A percentile compares a stretch with the other conserved stretches of the same genome.
phyloP scores from a whole-genome alignment of 257 asterid genomes.

The Primulina tabacum region DNA sequence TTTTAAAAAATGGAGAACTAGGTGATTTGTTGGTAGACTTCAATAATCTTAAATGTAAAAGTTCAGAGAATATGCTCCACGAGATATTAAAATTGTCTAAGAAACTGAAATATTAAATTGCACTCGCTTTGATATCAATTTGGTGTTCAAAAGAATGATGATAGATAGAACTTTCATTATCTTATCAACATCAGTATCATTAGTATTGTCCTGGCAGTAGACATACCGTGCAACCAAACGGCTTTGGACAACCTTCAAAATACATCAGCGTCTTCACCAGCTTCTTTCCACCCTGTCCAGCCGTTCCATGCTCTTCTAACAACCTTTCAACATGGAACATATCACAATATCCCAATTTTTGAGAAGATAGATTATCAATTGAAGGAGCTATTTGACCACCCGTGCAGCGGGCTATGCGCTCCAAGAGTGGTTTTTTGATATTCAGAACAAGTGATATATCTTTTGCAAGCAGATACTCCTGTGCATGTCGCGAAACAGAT shows the following conservation, averaged over 20 bases:
- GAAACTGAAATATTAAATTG: slow-evolving; percentile 1
- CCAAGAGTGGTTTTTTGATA: slow-evolving; percentile 82
- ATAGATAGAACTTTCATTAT: slow-evolving; percentile 12
- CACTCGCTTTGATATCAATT: slow-evolving; percentile 6
- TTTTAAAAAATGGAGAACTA: background rate
- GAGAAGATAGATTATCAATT: slow-evolving; percentile 76
- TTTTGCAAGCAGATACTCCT: slow-evolving; percentile 91
- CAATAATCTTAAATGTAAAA: slow-evolving; percentile 3
- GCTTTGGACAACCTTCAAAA: slow-evolving; percentile 97
- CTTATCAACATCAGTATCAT: slow-evolving; percentile 18
- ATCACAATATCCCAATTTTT: slow-evolving; percentile 79
- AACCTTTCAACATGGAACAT: slow-evolving; percentile 69
- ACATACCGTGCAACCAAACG: slow-evolving; percentile 93
- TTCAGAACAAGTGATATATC: slow-evolving; percentile 88
- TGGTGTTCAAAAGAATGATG: slow-evolving; percentile 1
- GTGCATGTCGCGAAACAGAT: slow-evolving; percentile 94
- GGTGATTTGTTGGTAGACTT: slow-evolving; percentile 8
- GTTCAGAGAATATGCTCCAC: slow-evolving; percentile 13
- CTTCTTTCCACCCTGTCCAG: slow-evolving; percentile 73
- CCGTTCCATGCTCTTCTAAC: slow-evolving; percentile 71
- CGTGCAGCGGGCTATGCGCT: slow-evolving; percentile 90
- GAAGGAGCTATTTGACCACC: slow-evolving; percentile 91
- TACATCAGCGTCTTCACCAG: slow-evolving; percentile 83
- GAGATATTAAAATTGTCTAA: slow-evolving; percentile 11
- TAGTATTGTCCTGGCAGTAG: slow-evolving; percentile 18